phyloP scores from a whole-genome alignment of 257 asterid species.

The Craterostigma plantagineum region DNA sequence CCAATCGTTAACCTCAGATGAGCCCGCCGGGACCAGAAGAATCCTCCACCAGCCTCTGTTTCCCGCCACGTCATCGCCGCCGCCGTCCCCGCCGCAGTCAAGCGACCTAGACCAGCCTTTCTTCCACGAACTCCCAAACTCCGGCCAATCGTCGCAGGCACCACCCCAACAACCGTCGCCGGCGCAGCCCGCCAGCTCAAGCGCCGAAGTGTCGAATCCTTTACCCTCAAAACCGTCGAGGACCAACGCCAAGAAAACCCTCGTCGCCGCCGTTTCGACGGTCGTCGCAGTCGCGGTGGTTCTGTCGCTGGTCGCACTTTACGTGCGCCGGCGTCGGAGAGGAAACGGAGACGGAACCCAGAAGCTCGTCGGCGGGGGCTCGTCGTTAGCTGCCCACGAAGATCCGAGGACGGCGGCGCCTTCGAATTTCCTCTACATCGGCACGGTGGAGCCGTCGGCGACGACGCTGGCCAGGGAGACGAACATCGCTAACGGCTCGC shows the following conservation, averaged over 20 bases:
- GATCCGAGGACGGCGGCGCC: constrained; percentile 55
- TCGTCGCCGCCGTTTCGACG: constrained; percentile 41
- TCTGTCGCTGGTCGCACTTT: constrained; percentile 35
- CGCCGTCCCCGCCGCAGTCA: constrained; percentile 14
- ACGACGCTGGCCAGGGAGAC: constrained; percentile 20
- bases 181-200: constrained; percentile 16
- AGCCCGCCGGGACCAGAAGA: constrained; percentile 20
- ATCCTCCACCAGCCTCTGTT: constrained; percentile 74
- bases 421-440: constrained; percentile 70
- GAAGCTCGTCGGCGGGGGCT: constrained; percentile 42
- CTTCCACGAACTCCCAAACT: constrained; percentile 58
- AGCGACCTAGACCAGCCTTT: constrained; percentile 74
- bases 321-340: constrained; percentile 30
- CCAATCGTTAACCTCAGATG: constrained; percentile 4
- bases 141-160: constrained; percentile 29
- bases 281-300: constrained; percentile 45
- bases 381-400: constrained; percentile 17
- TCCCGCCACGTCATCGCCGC: constrained; percentile 41
- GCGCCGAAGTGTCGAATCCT: constrained; percentile 18
- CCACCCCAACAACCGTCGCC: constrained; percentile 37
- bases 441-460: constrained; percentile 80
- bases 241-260: constrained; percentile 37
- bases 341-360: constrained; percentile 30
- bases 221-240: constrained; percentile 20
- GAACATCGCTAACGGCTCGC: constrained; percentile 31